Evolutionary conservation across 2,329 filamentous ascomycete genomes (phyloP).

Genomic region (Monosporascus sp.): DNA sequence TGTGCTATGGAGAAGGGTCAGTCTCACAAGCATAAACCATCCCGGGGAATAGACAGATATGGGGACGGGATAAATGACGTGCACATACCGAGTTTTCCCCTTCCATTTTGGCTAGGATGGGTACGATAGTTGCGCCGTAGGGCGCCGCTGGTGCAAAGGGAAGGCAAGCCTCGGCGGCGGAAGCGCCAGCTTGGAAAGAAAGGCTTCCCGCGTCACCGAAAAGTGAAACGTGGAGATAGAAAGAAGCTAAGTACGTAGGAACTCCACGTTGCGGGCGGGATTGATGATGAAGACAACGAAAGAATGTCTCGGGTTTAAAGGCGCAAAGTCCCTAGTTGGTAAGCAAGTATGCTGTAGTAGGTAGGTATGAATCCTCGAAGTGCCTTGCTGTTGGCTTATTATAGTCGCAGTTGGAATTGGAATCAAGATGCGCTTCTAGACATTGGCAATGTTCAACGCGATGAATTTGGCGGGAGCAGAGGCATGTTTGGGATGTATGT

Average conservation of each 20-base stretch:
- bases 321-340: neutral
- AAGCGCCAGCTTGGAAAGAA: slow-evolving; percentile 3
- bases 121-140: neutral
- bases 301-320: neutral
- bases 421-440: neutral
- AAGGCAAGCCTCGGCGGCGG: slow-evolving; percentile 4
- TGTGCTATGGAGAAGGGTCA: slow-evolving; percentile 10
- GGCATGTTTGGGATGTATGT: too few relatives aligned
- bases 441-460: neutral
- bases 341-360: neutral
- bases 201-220: neutral
- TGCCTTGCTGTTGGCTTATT: neutral
- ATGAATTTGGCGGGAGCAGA: too few relatives aligned
- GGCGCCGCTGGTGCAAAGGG: slow-evolving; percentile 1
- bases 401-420: neutral
- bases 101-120: slow-evolving; percentile 15
- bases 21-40: neutral
- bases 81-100: slow-evolving; percentile 17
- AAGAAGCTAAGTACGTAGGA: neutral
- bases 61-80: neutral
- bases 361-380: neutral
- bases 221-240: neutral
- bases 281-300: neutral
- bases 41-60: neutral
- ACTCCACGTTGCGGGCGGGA: neutral